These are phyloP conservation scores for Plasmopara viticola DNA, from an alignment of 352 stramenopile genomes.

Conservation along the genomic window DNA sequence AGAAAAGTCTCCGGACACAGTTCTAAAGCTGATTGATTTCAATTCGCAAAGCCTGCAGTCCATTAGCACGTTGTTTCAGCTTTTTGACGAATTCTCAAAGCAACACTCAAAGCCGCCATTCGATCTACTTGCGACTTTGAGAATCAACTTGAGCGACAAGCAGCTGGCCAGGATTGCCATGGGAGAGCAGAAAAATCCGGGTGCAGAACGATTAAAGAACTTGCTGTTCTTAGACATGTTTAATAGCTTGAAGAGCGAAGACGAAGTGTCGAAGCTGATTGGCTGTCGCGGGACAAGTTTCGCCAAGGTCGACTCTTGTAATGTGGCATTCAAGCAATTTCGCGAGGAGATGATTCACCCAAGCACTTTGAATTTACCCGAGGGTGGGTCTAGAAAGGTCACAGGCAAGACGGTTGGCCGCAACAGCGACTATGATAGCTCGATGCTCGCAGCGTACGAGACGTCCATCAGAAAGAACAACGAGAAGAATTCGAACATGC, in stretches of 20 bases:
- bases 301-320: not conserved
- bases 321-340: not conserved
- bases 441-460: conserved; percentile 6
- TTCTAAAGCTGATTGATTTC: no score
- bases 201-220: not conserved
- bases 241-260: not conserved
- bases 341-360: not conserved
- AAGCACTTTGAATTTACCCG: not conserved
- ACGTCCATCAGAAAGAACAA: conserved; percentile 10
- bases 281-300: not conserved
- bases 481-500: conserved; percentile 4
- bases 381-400: not conserved
- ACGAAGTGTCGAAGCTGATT: not conserved
- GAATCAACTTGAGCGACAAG: not conserved
- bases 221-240: not conserved
- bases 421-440: not conserved
- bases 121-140: not conserved
- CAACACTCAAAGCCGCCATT: not conserved
- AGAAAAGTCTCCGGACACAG: no score
- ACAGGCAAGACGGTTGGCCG: not conserved
- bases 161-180: not conserved
- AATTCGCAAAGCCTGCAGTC: no score
- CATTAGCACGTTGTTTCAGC: no score
- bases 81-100: no score
- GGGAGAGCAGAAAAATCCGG: not conserved